These are phyloP conservation scores for Rubia balearica DNA, from an alignment of 305 asterid genomes.

Conservation along the genomic window DNA sequence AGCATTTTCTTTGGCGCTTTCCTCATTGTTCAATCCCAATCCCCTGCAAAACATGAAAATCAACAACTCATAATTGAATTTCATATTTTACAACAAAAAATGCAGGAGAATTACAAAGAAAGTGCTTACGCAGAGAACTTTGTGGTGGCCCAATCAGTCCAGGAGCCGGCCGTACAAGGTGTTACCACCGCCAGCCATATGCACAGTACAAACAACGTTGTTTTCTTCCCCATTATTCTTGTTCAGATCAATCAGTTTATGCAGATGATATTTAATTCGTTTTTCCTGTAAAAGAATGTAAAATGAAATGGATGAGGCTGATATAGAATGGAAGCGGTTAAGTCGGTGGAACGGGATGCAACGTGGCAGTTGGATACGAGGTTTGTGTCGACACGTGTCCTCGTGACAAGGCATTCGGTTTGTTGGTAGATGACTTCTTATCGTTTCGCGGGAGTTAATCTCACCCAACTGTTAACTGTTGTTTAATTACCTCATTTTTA, in stretches of 20 bases:
- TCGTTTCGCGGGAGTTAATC: conserved; percentile 17
- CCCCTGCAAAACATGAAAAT: background rate
- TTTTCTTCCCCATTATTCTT: conserved; percentile 26
- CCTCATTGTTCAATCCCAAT: conserved; percentile 3
- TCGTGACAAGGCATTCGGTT: background rate
- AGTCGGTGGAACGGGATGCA: background rate
- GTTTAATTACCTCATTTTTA: too few species aligned
- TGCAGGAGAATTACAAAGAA: background rate
- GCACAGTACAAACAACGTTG: conserved; percentile 25
- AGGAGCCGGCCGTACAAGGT: conserved; percentile 23
- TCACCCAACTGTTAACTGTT: conserved; percentile 1
- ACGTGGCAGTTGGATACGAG: conserved; percentile 12
- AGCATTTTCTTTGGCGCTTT: conserved; percentile 15
- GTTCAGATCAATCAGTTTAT: background rate
- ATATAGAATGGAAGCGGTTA: conserved; percentile 1
- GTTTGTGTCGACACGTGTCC: conserved; percentile 13
- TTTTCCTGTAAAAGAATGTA: too few species aligned
- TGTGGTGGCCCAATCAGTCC: conserved; percentile 20
- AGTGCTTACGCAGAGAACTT: conserved; percentile 16
- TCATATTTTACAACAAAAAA: background rate
- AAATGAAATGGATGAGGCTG: background rate
- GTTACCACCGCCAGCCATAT: conserved; percentile 24
- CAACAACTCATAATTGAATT: background rate
- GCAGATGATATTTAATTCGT: background rate
- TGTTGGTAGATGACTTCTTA: conserved; percentile 6